Conservation (phyloP, 345 rosid species). For the Moricandia moricandioides region DNA sequence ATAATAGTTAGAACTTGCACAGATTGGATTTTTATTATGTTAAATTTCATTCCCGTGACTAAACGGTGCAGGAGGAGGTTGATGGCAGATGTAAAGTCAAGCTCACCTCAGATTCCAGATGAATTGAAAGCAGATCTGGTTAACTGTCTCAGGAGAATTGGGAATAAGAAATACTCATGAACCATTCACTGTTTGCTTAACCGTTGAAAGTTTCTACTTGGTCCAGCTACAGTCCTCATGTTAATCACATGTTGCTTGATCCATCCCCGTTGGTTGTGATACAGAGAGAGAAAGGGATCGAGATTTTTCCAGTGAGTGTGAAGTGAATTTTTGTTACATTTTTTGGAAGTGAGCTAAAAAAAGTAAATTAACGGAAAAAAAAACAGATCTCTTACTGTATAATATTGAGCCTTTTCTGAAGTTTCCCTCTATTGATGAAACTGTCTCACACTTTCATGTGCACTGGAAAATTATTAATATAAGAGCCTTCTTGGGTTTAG, state of each 20-base stretch:
- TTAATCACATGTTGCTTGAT: slow-evolving; percentile 22
- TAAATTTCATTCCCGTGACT: background rate
- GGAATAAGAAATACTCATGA: slow-evolving; percentile 44
- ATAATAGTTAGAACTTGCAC: background rate
- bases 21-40: background rate
- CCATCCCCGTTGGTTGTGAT: slow-evolving; percentile 20
- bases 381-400: slow-evolving; percentile 19
- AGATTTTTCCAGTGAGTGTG: slow-evolving; percentile 16
- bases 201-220: slow-evolving; percentile 16
- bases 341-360: slow-evolving; percentile 34
- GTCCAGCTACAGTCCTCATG: slow-evolving; percentile 17
- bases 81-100: slow-evolving; percentile 61
- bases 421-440: background rate
- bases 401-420: slow-evolving; percentile 11
- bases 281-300: slow-evolving; percentile 6
- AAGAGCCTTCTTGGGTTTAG: background rate
- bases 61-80: slow-evolving; percentile 59
- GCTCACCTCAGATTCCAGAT: slow-evolving; percentile 65
- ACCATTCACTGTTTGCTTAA: slow-evolving; percentile 10
- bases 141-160: slow-evolving; percentile 48
- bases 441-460: background rate
- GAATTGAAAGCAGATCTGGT: slow-evolving; percentile 68
- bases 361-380: slow-evolving; percentile 24
- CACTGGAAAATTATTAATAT: background rate
- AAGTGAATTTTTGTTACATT: slow-evolving; percentile 27